Base-by-base conservation (phyloP, 306 rosid species). In the Castanopsis chinensis region DNA sequence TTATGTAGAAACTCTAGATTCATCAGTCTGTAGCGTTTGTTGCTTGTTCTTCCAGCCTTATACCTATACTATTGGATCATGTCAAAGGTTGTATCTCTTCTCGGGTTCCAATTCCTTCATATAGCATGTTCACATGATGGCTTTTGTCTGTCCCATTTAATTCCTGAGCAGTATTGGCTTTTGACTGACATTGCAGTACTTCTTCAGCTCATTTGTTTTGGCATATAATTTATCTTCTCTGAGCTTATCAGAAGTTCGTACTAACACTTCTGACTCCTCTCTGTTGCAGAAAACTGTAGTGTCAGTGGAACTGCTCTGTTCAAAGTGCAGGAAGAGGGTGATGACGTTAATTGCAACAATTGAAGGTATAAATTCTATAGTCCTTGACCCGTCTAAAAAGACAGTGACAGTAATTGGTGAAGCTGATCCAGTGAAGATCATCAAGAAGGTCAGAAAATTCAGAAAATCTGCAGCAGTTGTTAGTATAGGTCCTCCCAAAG, bases 201-300 rank as follows among this genome's bases (percentile, higher is more conserved):
- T 77, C 14, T 72, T 60, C 70, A 69, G 79, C 54, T 78, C 30
- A 37, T 63, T 52, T 15, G 41, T 59, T 17, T 28, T 68, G 69
- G 55, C 71, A 41, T 27, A 49, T 53, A 71, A 61, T 76, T 75
- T 61, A 69, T 76, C 82, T 30, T 45, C 75, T 23, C 45, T 43
- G 76, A 51, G 56, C 14, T 65, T 55, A 37, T 37, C 45, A 63
- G 53, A 27, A 70, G 77, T 71, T 21, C 63, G 76, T 81, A 58
- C 30, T 74, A 69, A 72, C 76, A 54, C 18, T 60, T 80, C 84
- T 78, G 83, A 82, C 61, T 53, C 63, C 27, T 72, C n/a, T 80
- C 69, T 84, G 76, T 59, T 81, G 90, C 93, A 90, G 97, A 89
- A 82, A 75, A 85, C 91, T 71, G 85, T 86, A 43, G 87, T 84